Evolutionary conservation across 768 basidiomycete genomes (phyloP), one percentile per base, ranked within the genome.

Genomic region (Kwoniella newhampshirensis): DNA sequence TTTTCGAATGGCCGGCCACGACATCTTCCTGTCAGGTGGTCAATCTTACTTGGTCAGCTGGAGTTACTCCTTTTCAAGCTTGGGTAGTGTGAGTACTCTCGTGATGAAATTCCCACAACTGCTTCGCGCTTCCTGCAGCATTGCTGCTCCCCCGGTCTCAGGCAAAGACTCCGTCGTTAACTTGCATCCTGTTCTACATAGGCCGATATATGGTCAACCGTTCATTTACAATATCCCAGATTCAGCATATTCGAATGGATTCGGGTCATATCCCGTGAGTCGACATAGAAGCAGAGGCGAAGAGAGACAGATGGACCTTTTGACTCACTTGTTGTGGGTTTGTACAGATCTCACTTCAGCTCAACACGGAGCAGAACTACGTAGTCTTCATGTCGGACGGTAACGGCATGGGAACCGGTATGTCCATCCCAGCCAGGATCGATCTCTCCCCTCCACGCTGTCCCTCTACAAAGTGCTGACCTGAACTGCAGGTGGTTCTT

Each of bases 321-420:
- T 13, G 32, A 1, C 12, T 15, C 15, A 43, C 9, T 55, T 8
- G 8, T 17, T 32, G 52, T 21, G 12, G 2, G n/a, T 21, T 30
- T 44, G 28, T 9, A 18, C 36, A 69, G 70, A 62, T 72, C 21
- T 51, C 62, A 40, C 51, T 72, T 1, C 71, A 73, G 35, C 41
- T 68, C n/a, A 40, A 49, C 18, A 42, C 51, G 21, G 64, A 59
- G 0, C 49, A 50, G n/a, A 56, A 64, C 37, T 73, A 73, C 42
- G 61, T 66, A 15, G 64, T 68, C 37, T 54, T 60, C n/a, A 66
- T 73, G 64, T 58, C 59, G 5, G 71, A 73, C 55, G 64, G 25
- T 3, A 20, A 50, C 17, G 66, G 68, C 3, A 26, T 64, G 12
- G 66, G 62, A 4, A 59, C 55, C 1, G 70, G 67, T 68, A 40